phyloP scores from a whole-genome alignment of 106 monocot species.

The Allium fistulosum region DNA sequence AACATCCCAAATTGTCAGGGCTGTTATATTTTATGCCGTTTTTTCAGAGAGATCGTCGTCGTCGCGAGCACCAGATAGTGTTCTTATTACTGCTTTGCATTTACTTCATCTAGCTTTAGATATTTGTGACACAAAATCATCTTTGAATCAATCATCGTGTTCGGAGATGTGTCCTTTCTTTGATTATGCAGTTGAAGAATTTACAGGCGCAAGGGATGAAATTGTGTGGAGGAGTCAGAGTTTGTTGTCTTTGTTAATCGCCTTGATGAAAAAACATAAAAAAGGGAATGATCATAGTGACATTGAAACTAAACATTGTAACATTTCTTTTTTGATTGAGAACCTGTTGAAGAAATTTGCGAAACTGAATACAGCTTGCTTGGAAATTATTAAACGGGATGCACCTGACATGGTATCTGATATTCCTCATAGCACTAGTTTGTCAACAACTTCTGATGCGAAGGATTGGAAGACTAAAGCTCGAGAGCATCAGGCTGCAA shows the following conservation, averaged over 20 bases:
- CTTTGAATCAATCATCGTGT: background rate
- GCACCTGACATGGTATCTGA: slow-evolving; percentile 51
- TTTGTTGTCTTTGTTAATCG: slow-evolving; percentile 64
- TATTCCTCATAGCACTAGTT: slow-evolving; percentile 3
- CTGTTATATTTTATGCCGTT: slow-evolving; percentile 73
- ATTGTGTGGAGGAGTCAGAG: slow-evolving; percentile 41
- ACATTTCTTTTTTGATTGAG: slow-evolving; percentile 59
- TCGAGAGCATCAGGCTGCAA: slow-evolving; percentile 76
- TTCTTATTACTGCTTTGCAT: slow-evolving; percentile 82
- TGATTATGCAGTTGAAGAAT: slow-evolving; percentile 47
- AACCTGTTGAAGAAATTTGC: slow-evolving; percentile 71
- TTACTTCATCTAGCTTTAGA: slow-evolving; percentile 70
- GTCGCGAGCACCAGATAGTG: slow-evolving; percentile 69
- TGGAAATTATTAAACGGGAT: slow-evolving; percentile 38
- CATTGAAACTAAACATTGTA: slow-evolving; percentile 45
- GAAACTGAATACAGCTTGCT: slow-evolving; percentile 43
- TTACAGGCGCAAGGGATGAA: slow-evolving; percentile 13
- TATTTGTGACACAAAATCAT: slow-evolving; percentile 41
- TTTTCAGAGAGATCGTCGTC: slow-evolving; percentile 36
- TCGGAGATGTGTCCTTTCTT: slow-evolving; percentile 21
- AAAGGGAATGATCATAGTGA: slow-evolving; percentile 32
- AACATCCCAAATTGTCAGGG: slow-evolving; percentile 43
- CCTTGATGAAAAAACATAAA: slow-evolving; percentile 58
- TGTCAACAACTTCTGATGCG: slow-evolving; percentile 28
- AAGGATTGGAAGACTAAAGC: slow-evolving; percentile 54